Conservation (phyloP, 208 protist genomes). For the Kentomonas sorsogonicus region DNA sequence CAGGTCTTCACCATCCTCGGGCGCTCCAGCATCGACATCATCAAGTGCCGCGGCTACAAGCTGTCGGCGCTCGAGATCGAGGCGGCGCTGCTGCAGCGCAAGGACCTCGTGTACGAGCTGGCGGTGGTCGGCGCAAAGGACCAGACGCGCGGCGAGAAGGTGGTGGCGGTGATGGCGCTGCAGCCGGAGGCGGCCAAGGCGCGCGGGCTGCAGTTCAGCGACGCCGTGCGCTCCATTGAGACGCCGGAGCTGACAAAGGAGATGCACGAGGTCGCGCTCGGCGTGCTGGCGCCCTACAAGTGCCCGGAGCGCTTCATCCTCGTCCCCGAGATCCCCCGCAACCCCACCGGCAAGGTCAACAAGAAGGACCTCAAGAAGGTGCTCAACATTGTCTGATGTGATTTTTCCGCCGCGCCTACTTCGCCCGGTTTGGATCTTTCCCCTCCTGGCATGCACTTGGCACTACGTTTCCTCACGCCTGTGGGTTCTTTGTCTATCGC, state of each 20-base stretch:
- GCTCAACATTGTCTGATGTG: conserved; percentile 21
- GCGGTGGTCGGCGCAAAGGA: conserved; percentile 76
- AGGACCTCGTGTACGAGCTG: conserved; percentile 73
- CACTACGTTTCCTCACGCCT: too few species aligned
- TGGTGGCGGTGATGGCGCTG: conserved; percentile 73
- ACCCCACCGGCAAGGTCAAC: conserved; percentile 92
- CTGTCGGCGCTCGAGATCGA: conserved; percentile 93
- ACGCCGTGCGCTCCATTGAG: conserved; percentile 17
- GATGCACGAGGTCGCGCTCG: conserved; percentile 37
- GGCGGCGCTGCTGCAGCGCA: conserved; percentile 61
- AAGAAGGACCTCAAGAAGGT: conserved; percentile 84
- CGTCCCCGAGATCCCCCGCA: conserved; percentile 83
- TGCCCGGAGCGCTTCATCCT: conserved; percentile 59
- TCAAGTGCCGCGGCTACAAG: conserved; percentile 93
- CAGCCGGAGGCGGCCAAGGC: conserved; percentile 35
- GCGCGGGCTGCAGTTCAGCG: conserved; percentile 31
- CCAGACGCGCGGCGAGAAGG: conserved; percentile 54
- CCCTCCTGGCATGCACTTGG: too few species aligned
- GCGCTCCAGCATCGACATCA: conserved; percentile 88
- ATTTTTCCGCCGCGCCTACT: too few species aligned
- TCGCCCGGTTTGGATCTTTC: too few species aligned
- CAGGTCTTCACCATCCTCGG: conserved; percentile 82
- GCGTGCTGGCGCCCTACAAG: conserved; percentile 83
- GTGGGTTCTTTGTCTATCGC: too few species aligned
- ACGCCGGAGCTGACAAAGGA: conserved; percentile 42